phyloP scores from a whole-genome alignment of 140 eudicot genomes.

The Bidens hawaiensis region DNA sequence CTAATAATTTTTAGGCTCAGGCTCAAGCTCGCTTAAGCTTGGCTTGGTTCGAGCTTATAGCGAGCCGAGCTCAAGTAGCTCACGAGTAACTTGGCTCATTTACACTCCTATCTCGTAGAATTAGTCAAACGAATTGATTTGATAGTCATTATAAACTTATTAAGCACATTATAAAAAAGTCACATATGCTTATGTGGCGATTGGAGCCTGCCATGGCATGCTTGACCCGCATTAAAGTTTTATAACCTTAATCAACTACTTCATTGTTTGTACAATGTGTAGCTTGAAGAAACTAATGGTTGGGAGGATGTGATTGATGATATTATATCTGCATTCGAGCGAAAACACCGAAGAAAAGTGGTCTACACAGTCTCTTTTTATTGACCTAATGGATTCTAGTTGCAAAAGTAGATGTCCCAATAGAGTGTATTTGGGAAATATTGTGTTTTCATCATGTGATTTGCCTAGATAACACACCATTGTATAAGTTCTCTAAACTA shows the following conservation, averaged over 20 bases:
- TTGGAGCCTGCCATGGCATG: not conserved
- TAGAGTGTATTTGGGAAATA: not conserved
- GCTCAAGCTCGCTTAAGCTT: too few relatives aligned
- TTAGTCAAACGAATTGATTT: not conserved
- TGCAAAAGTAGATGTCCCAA: too few relatives aligned
- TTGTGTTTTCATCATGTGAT: not conserved
- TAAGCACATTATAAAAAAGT: not conserved
- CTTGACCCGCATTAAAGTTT: not conserved
- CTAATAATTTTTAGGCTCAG: too few relatives aligned
- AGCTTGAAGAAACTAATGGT: constrained; percentile 69
- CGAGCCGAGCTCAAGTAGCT: too few relatives aligned
- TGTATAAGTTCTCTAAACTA: not conserved
- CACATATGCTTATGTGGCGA: not conserved
- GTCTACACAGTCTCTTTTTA: constrained; percentile 69
- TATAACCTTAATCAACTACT: not conserved
- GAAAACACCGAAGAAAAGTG: constrained; percentile 66
- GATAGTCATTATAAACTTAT: not conserved
- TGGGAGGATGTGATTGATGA: constrained; percentile 81
- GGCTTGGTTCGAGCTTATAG: too few relatives aligned
- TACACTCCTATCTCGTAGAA: not conserved
- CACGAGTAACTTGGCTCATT: too few relatives aligned
- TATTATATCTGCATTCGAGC: constrained; percentile 59
- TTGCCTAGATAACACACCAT: not conserved
- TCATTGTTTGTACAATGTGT: constrained; percentile 15
- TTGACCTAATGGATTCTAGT: constrained; percentile 21